Conservation (phyloP, 106 monocot genomes). For the Cymbidium sinense region DNA sequence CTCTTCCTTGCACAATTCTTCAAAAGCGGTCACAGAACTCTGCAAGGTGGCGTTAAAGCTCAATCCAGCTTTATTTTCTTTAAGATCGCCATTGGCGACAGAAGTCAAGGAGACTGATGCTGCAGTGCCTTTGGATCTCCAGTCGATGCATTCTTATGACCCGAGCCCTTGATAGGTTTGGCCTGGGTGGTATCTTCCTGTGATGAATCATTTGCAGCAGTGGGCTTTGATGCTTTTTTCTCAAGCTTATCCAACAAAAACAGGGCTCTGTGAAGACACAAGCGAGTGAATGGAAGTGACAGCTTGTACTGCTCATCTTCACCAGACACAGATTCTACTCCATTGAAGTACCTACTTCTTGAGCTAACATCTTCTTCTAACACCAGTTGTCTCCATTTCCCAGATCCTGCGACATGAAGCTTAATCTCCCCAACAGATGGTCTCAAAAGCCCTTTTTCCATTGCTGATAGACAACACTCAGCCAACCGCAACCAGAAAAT, state of each 20-base stretch:
- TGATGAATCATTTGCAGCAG: neutral
- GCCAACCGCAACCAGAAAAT: conserved; percentile 82
- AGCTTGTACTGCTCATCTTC: conserved; percentile 23
- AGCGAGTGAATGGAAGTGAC: conserved; percentile 68
- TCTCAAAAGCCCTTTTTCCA: conserved; percentile 55
- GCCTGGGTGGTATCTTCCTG: conserved; percentile 17
- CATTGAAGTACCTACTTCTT: conserved; percentile 18
- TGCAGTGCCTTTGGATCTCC: conserved; percentile 33
- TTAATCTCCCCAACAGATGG: conserved; percentile 22
- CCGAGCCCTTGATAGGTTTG: conserved; percentile 15
- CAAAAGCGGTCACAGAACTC: conserved; percentile 42
- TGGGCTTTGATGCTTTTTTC: conserved; percentile 10
- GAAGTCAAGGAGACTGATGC: neutral
- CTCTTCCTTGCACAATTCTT: conserved; percentile 54
- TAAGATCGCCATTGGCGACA: conserved; percentile 35
- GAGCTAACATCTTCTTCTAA: conserved; percentile 31
- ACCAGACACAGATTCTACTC: neutral
- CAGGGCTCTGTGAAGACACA: conserved; percentile 62
- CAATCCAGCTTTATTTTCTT: conserved; percentile 32
- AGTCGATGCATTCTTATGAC: conserved; percentile 14
- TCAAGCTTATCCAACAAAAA: conserved; percentile 45
- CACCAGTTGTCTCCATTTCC: conserved; percentile 56
- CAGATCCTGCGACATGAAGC: conserved; percentile 64
- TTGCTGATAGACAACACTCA: conserved; percentile 69
- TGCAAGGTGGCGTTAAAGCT: conserved; percentile 31